These are phyloP conservation scores for Trichosporon ovoides DNA, from an alignment of 1,284 basidiomycete genomes.

Conservation along the genomic window DNA sequence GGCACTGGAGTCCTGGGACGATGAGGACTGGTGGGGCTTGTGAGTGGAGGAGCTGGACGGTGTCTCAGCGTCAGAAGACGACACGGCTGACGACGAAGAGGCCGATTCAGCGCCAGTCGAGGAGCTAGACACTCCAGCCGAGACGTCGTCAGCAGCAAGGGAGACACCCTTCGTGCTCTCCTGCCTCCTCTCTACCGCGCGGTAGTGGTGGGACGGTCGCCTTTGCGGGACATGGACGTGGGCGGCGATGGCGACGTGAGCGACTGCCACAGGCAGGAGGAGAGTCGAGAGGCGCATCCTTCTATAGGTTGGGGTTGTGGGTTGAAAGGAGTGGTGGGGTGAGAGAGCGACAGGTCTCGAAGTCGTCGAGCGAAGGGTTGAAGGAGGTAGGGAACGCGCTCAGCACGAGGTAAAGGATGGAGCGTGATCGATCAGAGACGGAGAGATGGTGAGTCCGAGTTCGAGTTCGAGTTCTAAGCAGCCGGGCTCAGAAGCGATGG, in stretches of 20 bases:
- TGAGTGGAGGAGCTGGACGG: not conserved
- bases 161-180: too few relatives aligned
- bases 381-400: not conserved
- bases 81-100: not conserved
- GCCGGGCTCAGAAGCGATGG: too few relatives aligned
- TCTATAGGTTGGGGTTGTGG: not conserved
- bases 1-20: not conserved
- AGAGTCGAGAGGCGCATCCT: conserved; percentile 5
- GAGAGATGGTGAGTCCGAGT: too few relatives aligned
- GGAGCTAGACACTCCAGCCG: not conserved
- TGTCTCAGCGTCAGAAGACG: not conserved
- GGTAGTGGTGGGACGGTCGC: not conserved
- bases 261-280: not conserved
- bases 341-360: too few relatives aligned
- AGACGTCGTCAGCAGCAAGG: not conserved
- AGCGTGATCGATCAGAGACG: too few relatives aligned
- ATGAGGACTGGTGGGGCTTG: not conserved
- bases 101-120: not conserved
- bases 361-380: not conserved
- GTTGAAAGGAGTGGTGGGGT: too few relatives aligned
- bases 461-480: too few relatives aligned
- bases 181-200: not conserved
- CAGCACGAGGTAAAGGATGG: too few relatives aligned
- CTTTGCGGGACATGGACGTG: not conserved
- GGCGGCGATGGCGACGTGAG: not conserved